Evolutionary conservation across 23 red algal species (phyloP), one percentile per base, ranked within the genome.

Genomic region (Gracilaria domingensis): DNA sequence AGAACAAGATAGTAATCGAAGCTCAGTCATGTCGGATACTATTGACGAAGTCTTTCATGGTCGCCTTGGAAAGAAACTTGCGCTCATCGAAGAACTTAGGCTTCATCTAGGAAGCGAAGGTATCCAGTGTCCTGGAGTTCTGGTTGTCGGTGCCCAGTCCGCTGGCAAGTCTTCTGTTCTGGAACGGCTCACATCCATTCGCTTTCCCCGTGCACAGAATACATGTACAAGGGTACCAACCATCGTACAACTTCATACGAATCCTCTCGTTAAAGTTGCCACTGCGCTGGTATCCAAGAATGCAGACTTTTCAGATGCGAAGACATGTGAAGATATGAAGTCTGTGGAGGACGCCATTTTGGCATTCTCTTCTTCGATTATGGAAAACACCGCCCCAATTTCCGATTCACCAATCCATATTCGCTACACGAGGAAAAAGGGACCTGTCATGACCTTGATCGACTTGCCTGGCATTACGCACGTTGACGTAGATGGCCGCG

Each of bases 381-480:
- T 37, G 21, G 53, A 34, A 12, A 65, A 53, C 20, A 30, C 25
- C 18, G 21, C 23, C 14, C 85, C 69, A 14, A 39, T 89, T 14
- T 33, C 24, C 20, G 71, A 89, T 48, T n/a, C 29, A 24, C 70
- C 71, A 3, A 79, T 89, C 64, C 85, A 89, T 66, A 80, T 89
- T 38, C 85, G 70, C 28, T 79, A 59, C 69, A 62, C 75, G 3
- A 37, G 71, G 20, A 40, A 58, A 7, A 79, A 80, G 35, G 85
- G 85, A 23, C 85, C 85, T 23, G 71, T 79, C 5, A 76, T 89
- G 85, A 89, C 85, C n/a, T 71, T 89, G 32, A 89, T 89, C 32
- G 83, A 87, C 49, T 54, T 89, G 48, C 85, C 85, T n/a, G 85
- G 85, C 12, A 89, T 89, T 13, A 89, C 85, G 4, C 85, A 89